phyloP scores from a whole-genome alignment of 2,329 filamentous ascomycete species.

The Colletotrichum navitas region DNA sequence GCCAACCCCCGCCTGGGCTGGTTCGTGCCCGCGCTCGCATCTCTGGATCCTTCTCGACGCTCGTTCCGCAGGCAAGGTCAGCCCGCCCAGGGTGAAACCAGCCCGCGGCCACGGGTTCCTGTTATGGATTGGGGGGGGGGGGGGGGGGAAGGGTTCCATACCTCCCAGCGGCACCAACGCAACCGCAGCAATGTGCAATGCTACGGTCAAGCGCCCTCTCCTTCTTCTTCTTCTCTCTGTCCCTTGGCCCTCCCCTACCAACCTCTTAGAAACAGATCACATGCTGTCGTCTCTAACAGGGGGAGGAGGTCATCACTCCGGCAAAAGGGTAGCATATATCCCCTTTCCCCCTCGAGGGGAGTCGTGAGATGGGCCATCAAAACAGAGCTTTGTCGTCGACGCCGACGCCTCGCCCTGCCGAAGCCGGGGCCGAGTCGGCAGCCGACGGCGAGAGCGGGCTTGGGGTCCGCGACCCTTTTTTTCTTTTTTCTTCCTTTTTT shows the following conservation, averaged over 20 bases:
- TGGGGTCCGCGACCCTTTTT: too few relatives aligned
- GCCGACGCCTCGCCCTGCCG: too few relatives aligned
- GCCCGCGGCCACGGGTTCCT: conserved; percentile 11
- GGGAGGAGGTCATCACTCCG: too few relatives aligned
- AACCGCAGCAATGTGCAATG: conserved; percentile 10
- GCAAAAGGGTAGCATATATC: too few relatives aligned
- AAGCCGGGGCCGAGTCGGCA: too few relatives aligned
- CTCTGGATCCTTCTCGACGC: conserved; percentile 14
- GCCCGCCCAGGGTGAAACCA: conserved; percentile 33
- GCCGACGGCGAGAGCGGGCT: too few relatives aligned
- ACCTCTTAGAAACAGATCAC: neutral
- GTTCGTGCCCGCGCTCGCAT: neutral
- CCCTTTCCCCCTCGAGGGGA: too few relatives aligned
- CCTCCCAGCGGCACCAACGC: conserved; percentile 1
- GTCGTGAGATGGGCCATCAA: neutral
- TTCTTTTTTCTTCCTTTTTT: too few relatives aligned
- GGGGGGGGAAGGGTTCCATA: neutral
- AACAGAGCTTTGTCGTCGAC: neutral
- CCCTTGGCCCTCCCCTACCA: too few relatives aligned
- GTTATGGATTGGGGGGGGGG: neutral
- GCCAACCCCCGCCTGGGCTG: neutral
- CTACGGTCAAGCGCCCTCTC: neutral
- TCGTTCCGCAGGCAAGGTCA: conserved; percentile 19
- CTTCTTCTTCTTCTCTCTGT: too few relatives aligned
- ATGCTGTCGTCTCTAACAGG: neutral